These are phyloP conservation scores for Amauroascus verrucosus DNA, from an alignment of 2,329 filamentous ascomycete species.

Conservation along the genomic window DNA sequence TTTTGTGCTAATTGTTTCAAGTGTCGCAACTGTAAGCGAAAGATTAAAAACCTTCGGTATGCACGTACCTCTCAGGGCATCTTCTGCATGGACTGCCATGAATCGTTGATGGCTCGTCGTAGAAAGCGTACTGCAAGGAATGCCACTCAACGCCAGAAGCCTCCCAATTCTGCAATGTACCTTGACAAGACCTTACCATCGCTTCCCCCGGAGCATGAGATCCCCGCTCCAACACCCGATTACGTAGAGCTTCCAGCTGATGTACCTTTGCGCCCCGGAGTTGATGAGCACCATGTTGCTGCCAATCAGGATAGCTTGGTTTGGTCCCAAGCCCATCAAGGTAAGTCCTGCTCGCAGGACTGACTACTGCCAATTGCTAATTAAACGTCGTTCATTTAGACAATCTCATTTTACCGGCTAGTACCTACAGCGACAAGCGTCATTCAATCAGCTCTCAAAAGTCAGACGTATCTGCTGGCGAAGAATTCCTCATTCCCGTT, in stretches of 20 bases:
- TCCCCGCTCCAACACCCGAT: conserved; percentile 36
- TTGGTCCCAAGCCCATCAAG: conserved; percentile 20
- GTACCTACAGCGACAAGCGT: conserved; percentile 66
- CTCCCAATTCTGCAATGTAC: conserved; percentile 41
- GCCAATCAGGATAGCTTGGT: conserved; percentile 22
- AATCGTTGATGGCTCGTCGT: conserved; percentile 87
- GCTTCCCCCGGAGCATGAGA: conserved; percentile 63
- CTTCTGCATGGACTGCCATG: conserved; percentile 98
- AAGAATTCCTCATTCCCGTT: conserved; percentile 67
- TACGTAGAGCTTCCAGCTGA: conserved; percentile 48
- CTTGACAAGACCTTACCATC: conserved; percentile 90
- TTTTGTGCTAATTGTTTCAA: conserved; percentile 96
- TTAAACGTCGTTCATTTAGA: conserved; percentile 30
- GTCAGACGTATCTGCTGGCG: conserved; percentile 46
- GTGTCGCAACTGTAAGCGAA: conserved; percentile 95
- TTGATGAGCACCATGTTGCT: conserved; percentile 17
- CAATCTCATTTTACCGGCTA: conserved; percentile 60
- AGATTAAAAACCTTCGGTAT: conserved; percentile 97
- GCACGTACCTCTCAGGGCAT: conserved; percentile 96
- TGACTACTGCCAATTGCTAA: background rate
- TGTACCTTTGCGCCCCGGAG: conserved; percentile 17
- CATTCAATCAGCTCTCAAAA: conserved; percentile 57
- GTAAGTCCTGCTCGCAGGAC: conserved; percentile 22
- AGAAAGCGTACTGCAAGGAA: conserved; percentile 51
- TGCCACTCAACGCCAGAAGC: conserved; percentile 22